A percentile compares a stretch with the other conserved stretches of the same genome.
phyloP scores from a whole-genome alignment of 495 filamentous ascomycete genomes.

The Lasiosphaeris hirsuta region DNA sequence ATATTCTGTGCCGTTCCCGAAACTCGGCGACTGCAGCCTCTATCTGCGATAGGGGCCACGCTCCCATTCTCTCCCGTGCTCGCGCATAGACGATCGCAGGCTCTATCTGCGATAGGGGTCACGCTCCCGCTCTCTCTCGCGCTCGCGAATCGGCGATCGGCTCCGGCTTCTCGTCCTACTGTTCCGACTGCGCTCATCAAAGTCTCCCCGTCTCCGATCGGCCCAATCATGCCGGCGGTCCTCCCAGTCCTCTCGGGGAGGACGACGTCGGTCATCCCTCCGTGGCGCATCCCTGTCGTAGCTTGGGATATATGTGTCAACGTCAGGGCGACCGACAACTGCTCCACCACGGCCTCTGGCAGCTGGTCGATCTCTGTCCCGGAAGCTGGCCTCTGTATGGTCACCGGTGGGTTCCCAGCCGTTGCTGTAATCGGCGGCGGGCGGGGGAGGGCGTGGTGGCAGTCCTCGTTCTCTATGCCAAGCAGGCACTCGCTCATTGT shows the following conservation, averaged over 20 bases:
- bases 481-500: constrained; percentile 42
- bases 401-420: constrained; percentile 30
- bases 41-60: no score
- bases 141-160: constrained; percentile 43
- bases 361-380: constrained; percentile 31
- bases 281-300: constrained; percentile 46
- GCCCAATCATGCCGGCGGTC: constrained; percentile 13
- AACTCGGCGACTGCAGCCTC: no score
- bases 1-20: no score
- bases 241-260: constrained; percentile 16
- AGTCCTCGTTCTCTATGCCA: constrained; percentile 48
- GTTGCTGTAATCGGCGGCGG: constrained; percentile 29
- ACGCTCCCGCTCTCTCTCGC: constrained; percentile 43
- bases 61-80: not conserved
- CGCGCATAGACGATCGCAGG: not conserved
- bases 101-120: constrained; percentile 42
- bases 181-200: constrained; percentile 45
- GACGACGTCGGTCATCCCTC: constrained; percentile 38
- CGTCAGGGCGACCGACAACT: constrained; percentile 35
- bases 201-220: constrained; percentile 32
- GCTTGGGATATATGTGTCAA: constrained; percentile 61
- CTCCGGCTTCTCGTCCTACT: constrained; percentile 49
- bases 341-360: constrained; percentile 23
- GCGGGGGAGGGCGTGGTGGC: constrained; percentile 44
- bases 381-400: constrained; percentile 31